phyloP scores from a whole-genome alignment of 768 basidiomycete species.

The Cyclocybe aegerita region DNA sequence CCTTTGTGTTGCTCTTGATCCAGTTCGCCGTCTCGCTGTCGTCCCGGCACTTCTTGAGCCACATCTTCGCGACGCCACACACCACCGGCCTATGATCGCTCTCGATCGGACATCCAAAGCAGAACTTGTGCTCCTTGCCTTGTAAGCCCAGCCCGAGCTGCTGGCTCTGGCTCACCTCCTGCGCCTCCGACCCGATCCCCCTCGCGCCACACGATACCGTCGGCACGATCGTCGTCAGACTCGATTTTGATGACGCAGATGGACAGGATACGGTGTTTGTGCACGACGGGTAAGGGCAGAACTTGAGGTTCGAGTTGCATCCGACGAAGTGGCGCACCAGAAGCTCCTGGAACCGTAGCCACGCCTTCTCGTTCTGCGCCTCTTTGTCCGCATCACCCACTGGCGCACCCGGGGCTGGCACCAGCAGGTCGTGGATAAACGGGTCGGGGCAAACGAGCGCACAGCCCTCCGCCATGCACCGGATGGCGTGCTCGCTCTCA shows the following conservation, averaged over 20 bases:
- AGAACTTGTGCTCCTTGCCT: slow-evolving; percentile 74
- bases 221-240: slow-evolving; percentile 80
- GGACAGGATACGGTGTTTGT: slow-evolving; percentile 92
- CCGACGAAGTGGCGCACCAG: slow-evolving; percentile 89
- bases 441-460: slow-evolving; percentile 60
- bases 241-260: slow-evolving; percentile 70
- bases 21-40: slow-evolving; percentile 99
- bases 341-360: slow-evolving; percentile 80
- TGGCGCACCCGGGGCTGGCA: slow-evolving; percentile 26
- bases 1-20: slow-evolving; percentile 99
- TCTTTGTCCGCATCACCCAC: slow-evolving; percentile 23
- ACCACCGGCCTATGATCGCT: slow-evolving; percentile 91
- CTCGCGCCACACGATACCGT: slow-evolving; percentile 82
- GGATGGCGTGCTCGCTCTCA: slow-evolving; percentile 70
- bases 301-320: slow-evolving; percentile 80
- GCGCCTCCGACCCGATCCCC: slow-evolving; percentile 36
- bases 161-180: slow-evolving; percentile 31
- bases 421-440: slow-evolving; percentile 59
- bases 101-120: slow-evolving; percentile 91
- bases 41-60: slow-evolving; percentile 96
- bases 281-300: slow-evolving; percentile 95
- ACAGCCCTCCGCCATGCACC: slow-evolving; percentile 84
- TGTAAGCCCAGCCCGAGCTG: slow-evolving; percentile 25
- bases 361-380: slow-evolving; percentile 48
- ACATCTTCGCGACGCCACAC: slow-evolving; percentile 85